These are phyloP conservation scores for Singerocomus inundabilis DNA, from an alignment of 1,284 basidiomycete species.

Conservation along the genomic window DNA sequence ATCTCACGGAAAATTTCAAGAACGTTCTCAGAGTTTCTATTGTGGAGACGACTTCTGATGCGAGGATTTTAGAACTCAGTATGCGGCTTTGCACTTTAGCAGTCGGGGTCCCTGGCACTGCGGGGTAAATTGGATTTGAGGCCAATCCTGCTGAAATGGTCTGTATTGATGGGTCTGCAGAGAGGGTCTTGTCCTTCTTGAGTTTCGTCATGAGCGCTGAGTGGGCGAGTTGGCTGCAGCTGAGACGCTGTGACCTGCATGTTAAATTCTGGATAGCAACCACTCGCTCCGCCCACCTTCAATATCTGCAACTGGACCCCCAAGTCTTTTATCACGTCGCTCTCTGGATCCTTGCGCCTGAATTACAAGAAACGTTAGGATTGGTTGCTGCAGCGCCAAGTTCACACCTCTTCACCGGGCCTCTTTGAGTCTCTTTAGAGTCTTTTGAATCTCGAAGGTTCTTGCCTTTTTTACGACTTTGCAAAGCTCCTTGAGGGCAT, in stretches of 20 bases:
- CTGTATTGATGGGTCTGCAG: conserved; percentile 44
- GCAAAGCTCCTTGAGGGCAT: conserved; percentile 62
- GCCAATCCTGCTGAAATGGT: conserved; percentile 47
- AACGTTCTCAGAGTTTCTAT: conserved; percentile 50
- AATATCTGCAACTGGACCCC: conserved; percentile 69
- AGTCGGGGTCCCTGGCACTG: conserved; percentile 42
- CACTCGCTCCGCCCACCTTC: conserved; percentile 48
- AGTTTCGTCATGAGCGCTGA: conserved; percentile 70
- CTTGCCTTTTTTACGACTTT: conserved; percentile 81
- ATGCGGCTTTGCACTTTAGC: conserved; percentile 73
- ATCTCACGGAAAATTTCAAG: conserved; percentile 36
- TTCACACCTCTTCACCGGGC: conserved; percentile 48
- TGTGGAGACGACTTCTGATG: conserved; percentile 55
- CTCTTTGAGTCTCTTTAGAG: conserved; percentile 80
- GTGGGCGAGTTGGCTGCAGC: conserved; percentile 58
- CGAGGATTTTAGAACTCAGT: conserved; percentile 74
- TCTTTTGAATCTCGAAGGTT: conserved; percentile 78
- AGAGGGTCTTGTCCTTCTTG: conserved; percentile 66
- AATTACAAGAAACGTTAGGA: conserved; percentile 4
- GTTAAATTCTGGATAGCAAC: conserved; percentile 1
- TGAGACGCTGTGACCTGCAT: conserved; percentile 47
- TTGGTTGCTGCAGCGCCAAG: background rate
- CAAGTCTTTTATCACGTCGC: conserved; percentile 47
- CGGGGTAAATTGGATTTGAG: conserved; percentile 31
- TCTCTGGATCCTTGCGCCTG: conserved; percentile 43